A percentile compares a stretch with the other conserved stretches of the same genome.
Conservation (phyloP, 2,329 filamentous ascomycete species). For the Alternaria sp. region DNA sequence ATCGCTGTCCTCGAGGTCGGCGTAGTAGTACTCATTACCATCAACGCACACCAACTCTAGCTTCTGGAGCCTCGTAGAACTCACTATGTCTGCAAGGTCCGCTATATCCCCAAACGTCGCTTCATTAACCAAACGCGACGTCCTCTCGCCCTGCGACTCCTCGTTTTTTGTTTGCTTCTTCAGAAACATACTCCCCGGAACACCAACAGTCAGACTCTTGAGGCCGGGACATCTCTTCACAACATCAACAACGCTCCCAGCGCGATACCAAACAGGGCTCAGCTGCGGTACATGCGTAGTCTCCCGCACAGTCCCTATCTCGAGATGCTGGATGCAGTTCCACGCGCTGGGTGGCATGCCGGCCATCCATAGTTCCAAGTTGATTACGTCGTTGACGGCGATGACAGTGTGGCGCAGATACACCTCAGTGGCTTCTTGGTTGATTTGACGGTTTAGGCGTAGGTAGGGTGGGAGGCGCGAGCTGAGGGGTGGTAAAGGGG, state of each 20-base stretch:
- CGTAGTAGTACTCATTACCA: neutral
- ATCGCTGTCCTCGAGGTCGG: neutral
- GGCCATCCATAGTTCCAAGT: neutral
- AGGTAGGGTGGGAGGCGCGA: neutral
- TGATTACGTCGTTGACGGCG: neutral
- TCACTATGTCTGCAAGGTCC: fast-evolving
- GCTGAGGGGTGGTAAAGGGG: neutral
- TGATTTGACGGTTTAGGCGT: neutral
- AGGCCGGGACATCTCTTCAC: neutral
- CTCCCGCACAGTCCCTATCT: neutral
- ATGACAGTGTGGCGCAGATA: neutral
- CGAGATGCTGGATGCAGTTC: neutral
- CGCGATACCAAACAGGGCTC: neutral
- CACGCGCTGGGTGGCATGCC: neutral
- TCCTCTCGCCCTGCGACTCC: neutral
- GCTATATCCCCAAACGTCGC: neutral
- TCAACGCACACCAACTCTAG: neutral
- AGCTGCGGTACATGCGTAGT: neutral
- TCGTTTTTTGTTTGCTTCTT: neutral
- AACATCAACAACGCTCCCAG: neutral
- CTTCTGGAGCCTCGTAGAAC: neutral
- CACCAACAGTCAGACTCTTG: neutral
- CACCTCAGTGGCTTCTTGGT: neutral
- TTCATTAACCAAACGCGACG: neutral
- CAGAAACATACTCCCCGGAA: neutral